Percentiles rank a stretch among this genome's conserved stretches.
Conservation (phyloP, 1,139 yeast genomes). For the Neolecta irregularis region DNA sequence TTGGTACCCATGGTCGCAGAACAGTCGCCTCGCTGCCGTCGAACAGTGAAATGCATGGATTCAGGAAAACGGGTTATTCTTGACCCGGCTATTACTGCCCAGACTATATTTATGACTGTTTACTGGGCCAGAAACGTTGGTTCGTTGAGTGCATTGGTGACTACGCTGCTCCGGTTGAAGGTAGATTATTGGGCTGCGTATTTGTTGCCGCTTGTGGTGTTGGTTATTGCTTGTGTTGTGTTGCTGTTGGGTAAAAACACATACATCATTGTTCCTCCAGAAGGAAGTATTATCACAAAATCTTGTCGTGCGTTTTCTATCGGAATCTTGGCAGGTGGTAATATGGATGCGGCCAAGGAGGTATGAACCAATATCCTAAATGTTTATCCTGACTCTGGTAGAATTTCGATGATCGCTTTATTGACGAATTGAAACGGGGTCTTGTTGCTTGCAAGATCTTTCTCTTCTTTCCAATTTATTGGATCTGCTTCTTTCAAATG, state of each 20-base stretch:
- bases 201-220: constrained; percentile 49
- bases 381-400: too few relatives aligned
- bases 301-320: constrained; percentile 32
- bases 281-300: constrained; percentile 45
- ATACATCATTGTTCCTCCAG: constrained; percentile 47
- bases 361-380: background rate
- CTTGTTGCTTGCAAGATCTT: constrained; percentile 49
- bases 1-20: constrained; percentile 69
- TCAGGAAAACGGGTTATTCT: constrained; percentile 53
- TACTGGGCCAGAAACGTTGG: constrained; percentile 74
- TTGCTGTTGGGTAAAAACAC: constrained; percentile 40
- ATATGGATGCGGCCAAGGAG: constrained; percentile 25
- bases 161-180: constrained; percentile 44
- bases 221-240: constrained; percentile 42
- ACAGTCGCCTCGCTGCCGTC: constrained; percentile 44
- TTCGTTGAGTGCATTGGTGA: constrained; percentile 60
- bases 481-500: constrained; percentile 59
- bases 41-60: constrained; percentile 42
- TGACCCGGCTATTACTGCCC: constrained; percentile 56
- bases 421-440: constrained; percentile 47
- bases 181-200: constrained; percentile 70
- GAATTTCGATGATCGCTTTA: constrained; percentile 42
- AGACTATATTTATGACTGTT: constrained; percentile 60
- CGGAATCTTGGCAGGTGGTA: constrained; percentile 35
- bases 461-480: constrained; percentile 45